These are phyloP conservation scores for Boletus smithii DNA, from an alignment of 1,284 basidiomycete species.

Conservation along the genomic window DNA sequence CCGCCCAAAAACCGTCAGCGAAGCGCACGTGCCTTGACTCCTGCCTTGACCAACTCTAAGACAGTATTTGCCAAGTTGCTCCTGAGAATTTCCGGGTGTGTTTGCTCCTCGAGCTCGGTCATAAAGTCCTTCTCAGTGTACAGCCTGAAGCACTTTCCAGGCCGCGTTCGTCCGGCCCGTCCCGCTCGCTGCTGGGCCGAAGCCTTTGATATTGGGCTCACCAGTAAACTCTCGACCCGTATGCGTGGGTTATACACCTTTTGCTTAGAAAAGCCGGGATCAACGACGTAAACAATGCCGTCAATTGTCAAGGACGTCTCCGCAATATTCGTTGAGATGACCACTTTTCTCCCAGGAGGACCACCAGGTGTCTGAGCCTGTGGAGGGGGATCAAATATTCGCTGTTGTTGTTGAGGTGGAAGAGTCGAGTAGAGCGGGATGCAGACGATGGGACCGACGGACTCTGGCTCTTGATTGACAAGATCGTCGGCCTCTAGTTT, in stretches of 20 bases:
- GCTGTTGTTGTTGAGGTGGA: slow-evolving; percentile 90
- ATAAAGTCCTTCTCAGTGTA: slow-evolving; percentile 99
- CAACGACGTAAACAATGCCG: slow-evolving; percentile 98
- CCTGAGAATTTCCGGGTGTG: slow-evolving; percentile 92
- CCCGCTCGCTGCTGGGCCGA: slow-evolving; percentile 96
- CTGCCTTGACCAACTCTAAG: slow-evolving; percentile 91
- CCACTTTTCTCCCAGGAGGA: slow-evolving; percentile 88
- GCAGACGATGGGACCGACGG: slow-evolving; percentile 84
- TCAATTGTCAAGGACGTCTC: slow-evolving; percentile 98
- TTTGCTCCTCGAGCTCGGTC: slow-evolving; percentile 92
- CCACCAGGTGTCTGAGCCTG: slow-evolving; percentile 58
- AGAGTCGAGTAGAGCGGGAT: slow-evolving; percentile 93
- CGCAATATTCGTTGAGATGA: slow-evolving; percentile 96
- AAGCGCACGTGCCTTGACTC: slow-evolving; percentile 59
- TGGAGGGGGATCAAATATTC: slow-evolving; percentile 91
- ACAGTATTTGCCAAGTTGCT: slow-evolving; percentile 94
- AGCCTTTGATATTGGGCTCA: slow-evolving; percentile 95
- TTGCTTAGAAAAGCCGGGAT: slow-evolving; percentile 96
- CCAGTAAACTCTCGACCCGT: slow-evolving; percentile 91
- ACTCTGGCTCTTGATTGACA: slow-evolving; percentile 61
- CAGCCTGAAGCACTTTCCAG: slow-evolving; percentile 95
- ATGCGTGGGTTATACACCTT: slow-evolving; percentile 97
- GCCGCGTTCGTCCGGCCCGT: slow-evolving; percentile 92
- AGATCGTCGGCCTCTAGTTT: slow-evolving; percentile 86
- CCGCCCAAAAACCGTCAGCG: slow-evolving; percentile 1